phyloP scores from a whole-genome alignment of 2,329 filamentous ascomycete genomes.

The Aspergillus hortae region DNA sequence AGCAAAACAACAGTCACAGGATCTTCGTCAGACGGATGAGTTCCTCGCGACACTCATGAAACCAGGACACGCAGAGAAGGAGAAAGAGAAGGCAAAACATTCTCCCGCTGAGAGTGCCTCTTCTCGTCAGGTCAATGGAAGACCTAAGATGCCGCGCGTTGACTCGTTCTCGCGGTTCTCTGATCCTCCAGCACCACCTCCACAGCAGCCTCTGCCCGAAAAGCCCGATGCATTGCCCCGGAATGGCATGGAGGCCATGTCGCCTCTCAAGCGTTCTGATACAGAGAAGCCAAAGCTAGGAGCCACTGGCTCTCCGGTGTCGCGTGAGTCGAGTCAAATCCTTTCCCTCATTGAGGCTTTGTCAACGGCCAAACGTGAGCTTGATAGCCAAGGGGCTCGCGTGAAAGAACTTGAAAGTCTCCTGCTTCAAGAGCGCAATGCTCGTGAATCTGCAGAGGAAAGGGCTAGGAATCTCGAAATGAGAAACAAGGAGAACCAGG shows the following conservation, averaged over 20 bases:
- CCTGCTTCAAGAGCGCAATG: constrained; percentile 73
- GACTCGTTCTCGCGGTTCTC: constrained; percentile 84
- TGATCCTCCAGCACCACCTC: constrained; percentile 87
- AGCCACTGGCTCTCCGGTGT: constrained; percentile 41
- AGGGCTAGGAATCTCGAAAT: constrained; percentile 68
- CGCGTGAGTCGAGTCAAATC: constrained; percentile 67
- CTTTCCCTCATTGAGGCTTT: constrained; percentile 80
- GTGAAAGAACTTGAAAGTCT: constrained; percentile 78
- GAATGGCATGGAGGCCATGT: constrained; percentile 42
- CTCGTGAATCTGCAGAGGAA: constrained; percentile 80
- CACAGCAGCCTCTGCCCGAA: constrained; percentile 87
- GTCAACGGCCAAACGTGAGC: constrained; percentile 76
- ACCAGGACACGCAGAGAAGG: constrained; percentile 59
- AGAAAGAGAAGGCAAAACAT: constrained; percentile 48
- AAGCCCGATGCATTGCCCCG: constrained; percentile 68
- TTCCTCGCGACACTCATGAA: constrained; percentile 75
- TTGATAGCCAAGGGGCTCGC: constrained; percentile 75
- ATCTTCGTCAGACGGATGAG: constrained; percentile 75
- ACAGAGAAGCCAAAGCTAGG: constrained; percentile 68
- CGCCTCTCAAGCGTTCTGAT: constrained; percentile 67
- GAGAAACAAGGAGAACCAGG: constrained; percentile 42
- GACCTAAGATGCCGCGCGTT: constrained; percentile 52
- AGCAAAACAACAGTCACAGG: constrained; percentile 81
- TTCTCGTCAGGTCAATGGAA: constrained; percentile 45
- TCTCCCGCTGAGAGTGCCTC: constrained; percentile 43